Evolutionary conservation across 2,329 filamentous ascomycete genomes (phyloP).

Genomic region (Fusarium robinianum): DNA sequence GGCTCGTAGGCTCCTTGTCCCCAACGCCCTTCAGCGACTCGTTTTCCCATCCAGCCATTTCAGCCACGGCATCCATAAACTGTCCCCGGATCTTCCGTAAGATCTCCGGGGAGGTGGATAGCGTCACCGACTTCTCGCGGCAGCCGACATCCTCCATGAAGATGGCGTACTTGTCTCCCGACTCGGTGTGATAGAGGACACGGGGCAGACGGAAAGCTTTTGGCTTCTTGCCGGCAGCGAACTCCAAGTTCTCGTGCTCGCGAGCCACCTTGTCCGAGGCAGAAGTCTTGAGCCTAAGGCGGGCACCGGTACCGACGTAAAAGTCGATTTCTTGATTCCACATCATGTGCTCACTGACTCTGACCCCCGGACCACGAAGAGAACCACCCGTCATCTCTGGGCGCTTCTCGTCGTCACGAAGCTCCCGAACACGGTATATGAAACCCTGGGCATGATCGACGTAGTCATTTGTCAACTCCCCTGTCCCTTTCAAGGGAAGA

Average conservation of each 20-base stretch:
- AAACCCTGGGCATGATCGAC: not conserved
- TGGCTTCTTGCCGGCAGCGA: not conserved
- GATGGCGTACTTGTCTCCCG: not conserved
- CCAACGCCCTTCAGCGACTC: not conserved
- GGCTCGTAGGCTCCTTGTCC: not conserved
- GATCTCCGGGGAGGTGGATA: not conserved
- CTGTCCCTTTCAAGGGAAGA: not conserved
- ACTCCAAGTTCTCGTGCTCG: not conserved
- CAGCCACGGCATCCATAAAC: not conserved
- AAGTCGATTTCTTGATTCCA: not conserved
- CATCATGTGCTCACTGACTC: too few relatives aligned
- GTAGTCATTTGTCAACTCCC: not conserved
- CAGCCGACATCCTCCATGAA: not conserved
- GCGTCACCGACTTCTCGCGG: too few relatives aligned
- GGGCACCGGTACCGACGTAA: not conserved
- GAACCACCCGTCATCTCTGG: not conserved
- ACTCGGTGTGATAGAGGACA: not conserved
- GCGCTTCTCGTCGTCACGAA: not conserved
- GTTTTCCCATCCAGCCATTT: not conserved
- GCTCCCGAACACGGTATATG: not conserved
- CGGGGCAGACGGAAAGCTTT: not conserved
- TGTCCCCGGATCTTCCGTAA: not conserved
- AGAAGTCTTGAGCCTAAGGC: not conserved
- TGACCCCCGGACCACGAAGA: too few relatives aligned
- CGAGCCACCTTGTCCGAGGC: not conserved